Percentiles rank a stretch among this genome's conserved stretches.
phyloP scores from a whole-genome alignment of 441 rosid genomes.

The Pelargonium fulgidum region DNA sequence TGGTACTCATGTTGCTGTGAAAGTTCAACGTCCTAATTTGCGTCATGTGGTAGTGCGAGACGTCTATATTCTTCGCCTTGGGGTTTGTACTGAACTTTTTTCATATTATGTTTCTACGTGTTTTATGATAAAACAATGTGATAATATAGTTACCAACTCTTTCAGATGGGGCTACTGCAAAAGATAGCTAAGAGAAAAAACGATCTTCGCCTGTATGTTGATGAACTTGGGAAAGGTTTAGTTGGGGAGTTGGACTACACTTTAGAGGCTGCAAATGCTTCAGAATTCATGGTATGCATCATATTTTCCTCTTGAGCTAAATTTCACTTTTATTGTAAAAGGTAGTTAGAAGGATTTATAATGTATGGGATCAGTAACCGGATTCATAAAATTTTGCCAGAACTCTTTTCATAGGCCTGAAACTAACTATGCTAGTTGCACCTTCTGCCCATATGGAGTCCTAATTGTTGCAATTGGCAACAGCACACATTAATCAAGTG shows the following conservation, averaged over 20 bases:
- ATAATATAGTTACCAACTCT: slow-evolving; percentile 19
- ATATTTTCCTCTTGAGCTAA: slow-evolving; percentile 9
- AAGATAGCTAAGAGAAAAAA: slow-evolving; percentile 79
- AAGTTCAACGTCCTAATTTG: slow-evolving; percentile 95
- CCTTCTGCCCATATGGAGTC: slow-evolving; percentile 9
- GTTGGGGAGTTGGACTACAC: slow-evolving; percentile 88
- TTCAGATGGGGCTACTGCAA: slow-evolving; percentile 81
- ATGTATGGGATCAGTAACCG: not conserved
- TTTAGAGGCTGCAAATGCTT: slow-evolving; percentile 84
- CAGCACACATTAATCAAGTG: not conserved
- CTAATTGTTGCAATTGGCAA: slow-evolving; percentile 11
- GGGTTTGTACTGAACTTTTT: slow-evolving; percentile 47
- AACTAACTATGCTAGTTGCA: not conserved
- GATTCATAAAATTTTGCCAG: not conserved
- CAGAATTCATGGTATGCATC: slow-evolving; percentile 61
- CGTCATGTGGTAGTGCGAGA: slow-evolving; percentile 81
- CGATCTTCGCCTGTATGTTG: slow-evolving; percentile 90
- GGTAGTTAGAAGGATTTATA: not conserved
- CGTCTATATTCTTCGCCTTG: slow-evolving; percentile 79
- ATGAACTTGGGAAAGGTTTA: slow-evolving; percentile 94
- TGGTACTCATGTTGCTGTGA: slow-evolving; percentile 79
- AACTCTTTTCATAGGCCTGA: not conserved
- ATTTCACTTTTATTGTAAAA: slow-evolving; percentile 4
- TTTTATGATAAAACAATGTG: slow-evolving; percentile 19
- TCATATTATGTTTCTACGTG: slow-evolving; percentile 9